Conservation (phyloP, 306 rosid genomes). For the Quercus agrifolia region DNA sequence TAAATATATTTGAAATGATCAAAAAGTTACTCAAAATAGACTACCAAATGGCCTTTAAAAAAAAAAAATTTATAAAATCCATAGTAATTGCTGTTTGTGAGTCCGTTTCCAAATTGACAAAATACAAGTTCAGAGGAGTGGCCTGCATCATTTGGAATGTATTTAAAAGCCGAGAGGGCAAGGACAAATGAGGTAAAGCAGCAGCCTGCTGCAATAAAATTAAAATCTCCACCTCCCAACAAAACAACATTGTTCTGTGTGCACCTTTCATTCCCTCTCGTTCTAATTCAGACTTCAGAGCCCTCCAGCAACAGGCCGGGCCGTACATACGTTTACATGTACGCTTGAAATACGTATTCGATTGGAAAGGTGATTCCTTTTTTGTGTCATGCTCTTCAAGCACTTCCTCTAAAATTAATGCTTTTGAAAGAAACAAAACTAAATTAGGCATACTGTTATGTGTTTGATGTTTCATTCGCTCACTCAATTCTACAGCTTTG, state of each 20-base stretch:
- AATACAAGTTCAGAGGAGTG: too few species aligned
- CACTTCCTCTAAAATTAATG: neutral
- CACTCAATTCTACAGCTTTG: neutral
- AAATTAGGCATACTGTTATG: neutral
- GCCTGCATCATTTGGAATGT: too few species aligned
- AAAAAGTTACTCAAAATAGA: too few species aligned
- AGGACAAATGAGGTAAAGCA: neutral
- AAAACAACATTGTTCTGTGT: neutral
- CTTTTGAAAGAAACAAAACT: neutral
- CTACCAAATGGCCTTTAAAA: too few species aligned
- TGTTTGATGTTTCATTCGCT: neutral
- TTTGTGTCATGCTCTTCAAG: neutral
- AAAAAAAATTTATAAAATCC: too few species aligned
- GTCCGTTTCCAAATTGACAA: too few species aligned
- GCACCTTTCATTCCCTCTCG: neutral
- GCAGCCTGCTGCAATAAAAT: neutral
- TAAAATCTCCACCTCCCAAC: neutral
- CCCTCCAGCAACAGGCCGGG: neutral
- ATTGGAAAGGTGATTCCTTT: neutral
- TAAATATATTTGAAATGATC: too few species aligned
- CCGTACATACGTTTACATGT: neutral
- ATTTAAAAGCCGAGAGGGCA: too few species aligned
- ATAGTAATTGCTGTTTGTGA: too few species aligned
- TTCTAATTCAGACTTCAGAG: neutral
- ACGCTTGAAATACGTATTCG: neutral